phyloP scores from a whole-genome alignment of 225 moss, liverwort and hornwort species.

The Physcomitrellopsis africana region DNA sequence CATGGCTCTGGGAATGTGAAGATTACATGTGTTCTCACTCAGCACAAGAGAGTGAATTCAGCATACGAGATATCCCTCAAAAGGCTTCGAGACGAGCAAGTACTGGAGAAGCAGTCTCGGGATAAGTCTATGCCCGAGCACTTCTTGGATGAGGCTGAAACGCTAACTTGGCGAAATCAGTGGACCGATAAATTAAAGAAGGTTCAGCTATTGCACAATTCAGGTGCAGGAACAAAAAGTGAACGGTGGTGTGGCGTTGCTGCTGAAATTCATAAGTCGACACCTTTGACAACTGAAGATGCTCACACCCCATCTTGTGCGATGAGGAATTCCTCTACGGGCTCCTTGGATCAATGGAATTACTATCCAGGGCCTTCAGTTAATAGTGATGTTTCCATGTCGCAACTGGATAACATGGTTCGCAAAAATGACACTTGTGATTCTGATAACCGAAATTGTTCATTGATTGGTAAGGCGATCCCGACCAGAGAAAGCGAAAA shows the following conservation, averaged over 20 bases:
- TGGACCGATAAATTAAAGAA: constrained; percentile 48
- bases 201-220: constrained; percentile 36
- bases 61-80: constrained; percentile 23
- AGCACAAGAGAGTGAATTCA: constrained; percentile 38
- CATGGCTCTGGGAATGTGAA: neutral
- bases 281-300: constrained; percentile 17
- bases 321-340: constrained; percentile 7
- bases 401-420: constrained; percentile 1
- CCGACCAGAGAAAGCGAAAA: constrained; percentile 23
- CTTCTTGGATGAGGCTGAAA: constrained; percentile 36
- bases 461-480: constrained; percentile 8
- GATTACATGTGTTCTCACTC: constrained; percentile 1
- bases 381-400: neutral
- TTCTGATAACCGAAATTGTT: constrained; percentile 22
- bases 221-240: constrained; percentile 31
- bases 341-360: constrained; percentile 41
- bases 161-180: constrained; percentile 45
- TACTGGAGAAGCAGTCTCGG: constrained; percentile 6
- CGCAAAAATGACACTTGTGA: neutral
- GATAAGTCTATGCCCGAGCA: constrained; percentile 43
- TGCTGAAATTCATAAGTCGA: constrained; percentile 31
- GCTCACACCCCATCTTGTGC: neutral
- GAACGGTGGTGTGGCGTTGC: constrained; percentile 49
- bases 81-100: constrained; percentile 10
- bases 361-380: constrained; percentile 45